Evolutionary conservation across 2,329 filamentous ascomycete species (phyloP), one percentile per base, ranked within the genome.

Genomic region (Scedosporium minutisporum): DNA sequence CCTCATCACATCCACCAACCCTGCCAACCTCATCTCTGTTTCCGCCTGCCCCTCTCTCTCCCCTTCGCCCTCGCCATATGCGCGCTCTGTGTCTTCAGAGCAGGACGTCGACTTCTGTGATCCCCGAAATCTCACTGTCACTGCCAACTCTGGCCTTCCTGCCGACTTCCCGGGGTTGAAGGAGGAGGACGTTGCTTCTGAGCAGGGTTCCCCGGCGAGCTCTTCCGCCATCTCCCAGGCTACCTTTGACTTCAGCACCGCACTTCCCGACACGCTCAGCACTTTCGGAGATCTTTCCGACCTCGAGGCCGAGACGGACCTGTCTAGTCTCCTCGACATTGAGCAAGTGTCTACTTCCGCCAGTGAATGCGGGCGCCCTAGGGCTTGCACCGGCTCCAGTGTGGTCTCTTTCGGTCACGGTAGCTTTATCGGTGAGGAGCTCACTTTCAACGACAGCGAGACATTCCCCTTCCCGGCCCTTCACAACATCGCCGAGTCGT

Each of bases 291-390:
- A 91, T 67, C 85, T 96, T 67, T 95, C 93, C 25, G 92, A 96
- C 69, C 82, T 96, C 63, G 93, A 96, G 73, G 92, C 90, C 0
- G 93, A 96, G 70, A 91, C 96, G 82, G 91, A 95, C 72, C 91
- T 96, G 70, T 83, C 86, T 69, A 87, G 84, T 62, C 82, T 96
- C 7, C 87, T 91, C 66, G 86, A 90, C 70, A 88, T 92, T 67
- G 73, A 74, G 63, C 66, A 69, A 27, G 33, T 58, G 6, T 18
- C 53, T 5, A 64, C 33, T 38, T 6, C 80, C 21, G 76, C 79
- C 46, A 77, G 82, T 58, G 86, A 87, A 74, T 77, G 83, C 71
- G 91, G 91, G 78, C 86, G 93, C 67, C 84, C 85, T 42, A 84
- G 85, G 51, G 84, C 85, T 41, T 77, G 73, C 82, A 93, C 81